These are phyloP conservation scores for Striga asiatica DNA, from an alignment of 257 asterid genomes.

Conservation along the genomic window DNA sequence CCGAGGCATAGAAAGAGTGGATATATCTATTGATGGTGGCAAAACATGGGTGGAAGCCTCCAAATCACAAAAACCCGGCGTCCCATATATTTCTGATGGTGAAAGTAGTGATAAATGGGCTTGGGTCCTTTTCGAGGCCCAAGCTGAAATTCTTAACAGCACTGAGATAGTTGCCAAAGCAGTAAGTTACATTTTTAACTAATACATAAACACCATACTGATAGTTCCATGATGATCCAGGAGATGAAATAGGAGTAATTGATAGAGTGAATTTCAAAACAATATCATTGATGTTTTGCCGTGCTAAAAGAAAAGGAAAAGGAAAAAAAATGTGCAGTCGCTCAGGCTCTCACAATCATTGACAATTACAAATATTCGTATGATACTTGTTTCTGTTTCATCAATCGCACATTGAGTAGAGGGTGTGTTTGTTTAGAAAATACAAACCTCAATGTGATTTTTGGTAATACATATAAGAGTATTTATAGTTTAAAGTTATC, in stretches of 20 bases:
- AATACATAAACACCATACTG: background rate
- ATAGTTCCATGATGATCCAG: slow-evolving; percentile 5
- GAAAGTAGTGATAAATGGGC: slow-evolving; percentile 86
- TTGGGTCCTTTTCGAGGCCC: slow-evolving; percentile 87
- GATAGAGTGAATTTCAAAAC: background rate
- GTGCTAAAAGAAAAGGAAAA: background rate
- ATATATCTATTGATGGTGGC: slow-evolving; percentile 76
- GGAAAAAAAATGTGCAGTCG: no score
- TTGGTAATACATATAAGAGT: background rate
- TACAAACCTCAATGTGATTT: background rate
- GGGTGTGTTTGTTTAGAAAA: background rate
- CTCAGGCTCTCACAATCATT: no score
- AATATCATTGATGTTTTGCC: background rate
- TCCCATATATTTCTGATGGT: slow-evolving; percentile 54
- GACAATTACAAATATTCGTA: background rate
- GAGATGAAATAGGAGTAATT: background rate
- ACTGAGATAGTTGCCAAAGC: slow-evolving; percentile 90
- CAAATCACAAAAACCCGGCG: slow-evolving; percentile 56
- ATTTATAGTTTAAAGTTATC: background rate
- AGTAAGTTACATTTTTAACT: slow-evolving; percentile 32
- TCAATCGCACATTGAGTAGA: background rate
- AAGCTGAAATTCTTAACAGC: slow-evolving; percentile 47
- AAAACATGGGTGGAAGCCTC: slow-evolving; percentile 88
- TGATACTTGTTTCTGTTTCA: background rate
- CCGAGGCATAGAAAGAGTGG: slow-evolving; percentile 93